phyloP scores from a whole-genome alignment of 345 rosid species.

The Eutrema heterophyllum region DNA sequence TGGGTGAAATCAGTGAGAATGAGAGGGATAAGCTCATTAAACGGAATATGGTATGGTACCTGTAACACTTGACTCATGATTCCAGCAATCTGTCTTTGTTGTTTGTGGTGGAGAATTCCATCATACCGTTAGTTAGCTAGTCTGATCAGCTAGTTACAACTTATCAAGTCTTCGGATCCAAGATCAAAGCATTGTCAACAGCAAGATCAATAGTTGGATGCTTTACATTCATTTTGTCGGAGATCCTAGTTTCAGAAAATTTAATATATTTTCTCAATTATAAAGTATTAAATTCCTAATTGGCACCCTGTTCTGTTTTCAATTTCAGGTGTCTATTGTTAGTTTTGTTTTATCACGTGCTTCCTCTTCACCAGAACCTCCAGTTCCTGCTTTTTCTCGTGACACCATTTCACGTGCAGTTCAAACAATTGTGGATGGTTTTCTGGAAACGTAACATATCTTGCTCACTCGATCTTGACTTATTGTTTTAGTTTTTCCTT shows the following conservation, averaged over 20 bases:
- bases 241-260: not conserved
- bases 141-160: not conserved
- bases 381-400: slow-evolving; percentile 62
- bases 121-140: slow-evolving; percentile 6
- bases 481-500: slow-evolving; percentile 11
- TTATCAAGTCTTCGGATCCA: not conserved
- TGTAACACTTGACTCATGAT: slow-evolving; percentile 11
- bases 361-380: slow-evolving; percentile 59
- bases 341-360: slow-evolving; percentile 69
- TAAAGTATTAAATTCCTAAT: not conserved
- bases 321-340: slow-evolving; percentile 76
- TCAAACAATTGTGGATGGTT: slow-evolving; percentile 86
- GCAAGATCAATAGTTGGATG: slow-evolving; percentile 7
- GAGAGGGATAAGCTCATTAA: slow-evolving; percentile 87
- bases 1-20: slow-evolving; percentile 65
- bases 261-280: not conserved
- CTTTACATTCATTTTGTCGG: slow-evolving; percentile 3
- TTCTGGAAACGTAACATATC: slow-evolving; percentile 62
- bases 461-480: slow-evolving; percentile 9
- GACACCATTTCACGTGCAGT: slow-evolving; percentile 55
- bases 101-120: slow-evolving; percentile 3
- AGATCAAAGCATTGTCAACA: not conserved
- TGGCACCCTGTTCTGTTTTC: slow-evolving; percentile 17
- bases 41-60: slow-evolving; percentile 64
- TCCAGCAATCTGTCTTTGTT: slow-evolving; percentile 16